Evolutionary conservation across 176 grass and related monocot genomes (phyloP).

Genomic region (Bolboschoenus planiculmis): DNA sequence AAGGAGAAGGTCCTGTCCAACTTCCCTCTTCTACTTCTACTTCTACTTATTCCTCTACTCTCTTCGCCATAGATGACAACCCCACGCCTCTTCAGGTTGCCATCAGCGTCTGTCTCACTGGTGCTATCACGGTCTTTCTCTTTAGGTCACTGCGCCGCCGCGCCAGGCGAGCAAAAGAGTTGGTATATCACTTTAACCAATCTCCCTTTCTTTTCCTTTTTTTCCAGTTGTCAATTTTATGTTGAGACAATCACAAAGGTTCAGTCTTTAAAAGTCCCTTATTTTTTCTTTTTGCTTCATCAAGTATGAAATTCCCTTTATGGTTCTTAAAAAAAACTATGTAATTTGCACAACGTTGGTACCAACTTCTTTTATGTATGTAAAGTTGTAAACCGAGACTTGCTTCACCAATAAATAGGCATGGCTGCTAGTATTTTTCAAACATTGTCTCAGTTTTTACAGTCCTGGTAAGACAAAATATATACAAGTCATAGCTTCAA

Average conservation of each 20-base stretch:
- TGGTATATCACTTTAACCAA: slow-evolving; percentile 27
- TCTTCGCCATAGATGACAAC: slow-evolving; percentile 62
- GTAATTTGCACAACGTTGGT: neutral
- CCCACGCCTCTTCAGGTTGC: slow-evolving; percentile 62
- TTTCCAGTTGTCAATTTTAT: neutral
- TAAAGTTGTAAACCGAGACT: neutral
- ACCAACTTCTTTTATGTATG: neutral
- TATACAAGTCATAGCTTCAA: neutral
- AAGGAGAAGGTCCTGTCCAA: slow-evolving; percentile 40
- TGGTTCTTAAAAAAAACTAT: neutral
- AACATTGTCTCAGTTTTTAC: neutral
- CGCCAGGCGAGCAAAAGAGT: slow-evolving; percentile 74
- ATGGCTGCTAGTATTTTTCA: neutral
- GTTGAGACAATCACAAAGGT: neutral
- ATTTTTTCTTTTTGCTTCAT: neutral
- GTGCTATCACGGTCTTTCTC: slow-evolving; percentile 77
- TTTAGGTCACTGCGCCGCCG: slow-evolving; percentile 88
- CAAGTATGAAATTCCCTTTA: neutral
- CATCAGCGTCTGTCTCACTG: slow-evolving; percentile 79
- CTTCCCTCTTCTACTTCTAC: neutral
- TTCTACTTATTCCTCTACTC: neutral
- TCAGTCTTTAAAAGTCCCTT: neutral
- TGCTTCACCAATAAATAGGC: neutral
- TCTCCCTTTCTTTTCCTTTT: neutral
- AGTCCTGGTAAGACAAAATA: neutral